Conservation (phyloP, 495 filamentous ascomycete species). For the Penicillium antarcticum region DNA sequence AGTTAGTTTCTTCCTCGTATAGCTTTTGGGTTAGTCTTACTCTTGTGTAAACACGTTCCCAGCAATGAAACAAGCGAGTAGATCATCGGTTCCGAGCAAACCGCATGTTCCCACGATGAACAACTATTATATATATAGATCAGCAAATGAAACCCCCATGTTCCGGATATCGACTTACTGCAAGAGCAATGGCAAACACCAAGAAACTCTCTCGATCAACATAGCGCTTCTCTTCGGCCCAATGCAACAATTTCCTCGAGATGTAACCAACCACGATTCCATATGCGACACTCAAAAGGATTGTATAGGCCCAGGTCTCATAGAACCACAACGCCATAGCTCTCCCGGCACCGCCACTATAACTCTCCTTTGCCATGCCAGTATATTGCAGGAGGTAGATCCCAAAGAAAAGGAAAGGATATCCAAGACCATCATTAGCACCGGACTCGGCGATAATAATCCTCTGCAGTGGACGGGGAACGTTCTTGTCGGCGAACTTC, state of each 20-base stretch:
- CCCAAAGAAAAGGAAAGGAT: conserved; percentile 83
- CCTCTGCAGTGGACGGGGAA: conserved; percentile 75
- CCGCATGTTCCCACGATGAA: conserved; percentile 87
- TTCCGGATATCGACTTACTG: conserved; percentile 50
- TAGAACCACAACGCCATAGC: conserved; percentile 83
- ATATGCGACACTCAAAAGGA: conserved; percentile 75
- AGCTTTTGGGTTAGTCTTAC: conserved; percentile 30
- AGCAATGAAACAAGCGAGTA: conserved; percentile 90
- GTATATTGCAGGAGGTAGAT: conserved; percentile 80
- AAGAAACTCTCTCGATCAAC: conserved; percentile 90
- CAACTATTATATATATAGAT: conserved; percentile 33
- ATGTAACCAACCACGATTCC: conserved; percentile 76
- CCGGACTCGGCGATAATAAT: conserved; percentile 91
- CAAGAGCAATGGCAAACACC: conserved; percentile 81
- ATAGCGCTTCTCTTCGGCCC: conserved; percentile 76
- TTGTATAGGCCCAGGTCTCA: conserved; percentile 83
- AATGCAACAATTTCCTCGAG: conserved; percentile 77
- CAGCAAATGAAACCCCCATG: conserved; percentile 8
- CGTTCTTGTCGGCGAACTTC: conserved; percentile 87
- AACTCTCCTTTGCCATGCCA: conserved; percentile 53
- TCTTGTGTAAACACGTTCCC: conserved; percentile 90
- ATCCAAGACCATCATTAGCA: conserved; percentile 91
- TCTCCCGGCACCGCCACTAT: conserved; percentile 54
- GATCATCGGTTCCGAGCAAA: conserved; percentile 87
- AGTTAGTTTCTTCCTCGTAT: conserved; percentile 9